Conservation (phyloP, 805 yeast genomes). For the Cyberlindnera mrakii region DNA sequence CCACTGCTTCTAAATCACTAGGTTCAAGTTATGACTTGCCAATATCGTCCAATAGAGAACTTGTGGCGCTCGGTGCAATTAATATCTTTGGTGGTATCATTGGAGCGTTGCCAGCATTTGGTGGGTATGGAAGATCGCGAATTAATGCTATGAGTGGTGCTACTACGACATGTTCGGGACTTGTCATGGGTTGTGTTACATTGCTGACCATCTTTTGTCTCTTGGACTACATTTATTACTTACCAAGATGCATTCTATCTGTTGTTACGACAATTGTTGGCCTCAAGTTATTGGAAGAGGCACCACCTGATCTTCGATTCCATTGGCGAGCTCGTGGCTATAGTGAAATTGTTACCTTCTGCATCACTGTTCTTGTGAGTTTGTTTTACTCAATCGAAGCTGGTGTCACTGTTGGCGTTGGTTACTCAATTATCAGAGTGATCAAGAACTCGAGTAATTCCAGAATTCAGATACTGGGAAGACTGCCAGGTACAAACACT, state of each 20-base stretch:
- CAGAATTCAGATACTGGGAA: constrained; percentile 75
- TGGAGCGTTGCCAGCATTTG: constrained; percentile 80
- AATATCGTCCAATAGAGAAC: constrained; percentile 81
- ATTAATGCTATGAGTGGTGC: constrained; percentile 88
- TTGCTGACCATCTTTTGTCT: constrained; percentile 56
- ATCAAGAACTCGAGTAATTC: constrained; percentile 76
- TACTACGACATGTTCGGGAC: constrained; percentile 76
- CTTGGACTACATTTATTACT: constrained; percentile 56
- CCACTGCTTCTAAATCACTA: constrained; percentile 85
- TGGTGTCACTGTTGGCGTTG: constrained; percentile 85
- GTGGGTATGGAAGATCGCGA: constrained; percentile 92
- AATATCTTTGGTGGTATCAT: constrained; percentile 52
- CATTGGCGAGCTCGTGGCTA: constrained; percentile 71
- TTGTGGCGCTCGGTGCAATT: constrained; percentile 80
- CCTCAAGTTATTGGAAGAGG: constrained; percentile 69
- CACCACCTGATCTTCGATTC: constrained; percentile 71
- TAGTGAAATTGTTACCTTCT: constrained; percentile 66
- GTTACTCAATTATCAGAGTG: constrained; percentile 73
- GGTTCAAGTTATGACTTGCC: constrained; percentile 68
- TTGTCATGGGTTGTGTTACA: constrained; percentile 73
- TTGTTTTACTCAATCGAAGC: constrained; percentile 75
- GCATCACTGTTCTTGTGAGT: constrained; percentile 58
- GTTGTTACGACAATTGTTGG: constrained; percentile 81
- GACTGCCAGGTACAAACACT: constrained; percentile 52
- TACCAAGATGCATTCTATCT: constrained; percentile 76